These are phyloP conservation scores for Solanum ossicruentum DNA, from an alignment of 257 asterid species.

Conservation along the genomic window DNA sequence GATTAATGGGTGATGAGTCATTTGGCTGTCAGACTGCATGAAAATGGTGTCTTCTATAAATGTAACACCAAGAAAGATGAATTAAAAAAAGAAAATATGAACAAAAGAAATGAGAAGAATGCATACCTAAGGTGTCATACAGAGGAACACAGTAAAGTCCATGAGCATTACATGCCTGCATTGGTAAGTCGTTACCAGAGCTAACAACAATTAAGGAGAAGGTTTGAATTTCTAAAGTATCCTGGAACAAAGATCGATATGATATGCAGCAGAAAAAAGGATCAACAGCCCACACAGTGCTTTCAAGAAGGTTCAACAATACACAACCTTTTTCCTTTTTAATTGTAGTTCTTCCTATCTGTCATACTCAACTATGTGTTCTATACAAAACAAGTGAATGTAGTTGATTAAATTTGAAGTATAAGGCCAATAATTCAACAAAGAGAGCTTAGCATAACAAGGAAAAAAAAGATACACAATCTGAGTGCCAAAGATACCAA, in stretches of 20 bases:
- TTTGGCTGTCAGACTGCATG: neutral
- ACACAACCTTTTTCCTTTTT: neutral
- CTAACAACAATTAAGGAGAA: neutral
- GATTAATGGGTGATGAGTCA: neutral
- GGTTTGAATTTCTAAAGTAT: neutral
- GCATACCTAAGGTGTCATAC: conserved; percentile 87
- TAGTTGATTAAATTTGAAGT: neutral
- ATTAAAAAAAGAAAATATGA: neutral
- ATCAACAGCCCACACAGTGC: neutral
- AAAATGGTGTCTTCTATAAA: neutral
- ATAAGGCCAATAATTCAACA: neutral
- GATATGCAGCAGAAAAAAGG: neutral
- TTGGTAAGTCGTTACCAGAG: conserved; percentile 7
- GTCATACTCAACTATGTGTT: neutral
- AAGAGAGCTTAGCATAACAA: neutral
- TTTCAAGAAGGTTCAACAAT: neutral
- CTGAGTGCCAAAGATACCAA: neutral
- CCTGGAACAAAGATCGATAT: neutral
- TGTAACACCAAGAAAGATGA: neutral
- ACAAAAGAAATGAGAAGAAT: neutral
- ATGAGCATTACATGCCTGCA: conserved; percentile 98
- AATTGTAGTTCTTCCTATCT: neutral
- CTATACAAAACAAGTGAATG: neutral
- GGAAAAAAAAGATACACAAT: neutral
- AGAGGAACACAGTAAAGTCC: conserved; percentile 85